Evolutionary conservation across 1,139 yeast species (phyloP).

Genomic region (Suhomyces coccinellae): DNA sequence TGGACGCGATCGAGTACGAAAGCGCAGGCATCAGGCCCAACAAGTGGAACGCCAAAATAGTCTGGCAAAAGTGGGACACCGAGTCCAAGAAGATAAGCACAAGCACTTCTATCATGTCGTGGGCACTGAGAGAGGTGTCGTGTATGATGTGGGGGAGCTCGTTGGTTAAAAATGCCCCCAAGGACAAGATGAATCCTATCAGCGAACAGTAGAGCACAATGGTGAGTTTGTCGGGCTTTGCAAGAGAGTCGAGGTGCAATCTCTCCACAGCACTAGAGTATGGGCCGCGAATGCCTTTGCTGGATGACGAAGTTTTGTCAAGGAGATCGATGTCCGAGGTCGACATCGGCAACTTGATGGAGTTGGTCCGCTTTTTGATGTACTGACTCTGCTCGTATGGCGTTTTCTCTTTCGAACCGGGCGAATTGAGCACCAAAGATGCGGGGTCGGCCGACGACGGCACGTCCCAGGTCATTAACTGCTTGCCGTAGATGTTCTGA

Average conservation of each 20-base stretch:
- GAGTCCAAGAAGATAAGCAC: slow-evolving; percentile 32
- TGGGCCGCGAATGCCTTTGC: slow-evolving; percentile 24
- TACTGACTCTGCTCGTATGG: background rate
- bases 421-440: slow-evolving; percentile 28
- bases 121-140: slow-evolving; percentile 5
- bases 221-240: slow-evolving; percentile 42
- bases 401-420: background rate
- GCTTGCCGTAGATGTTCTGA: slow-evolving; percentile 46
- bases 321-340: slow-evolving; percentile 35
- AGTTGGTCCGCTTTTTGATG: slow-evolving; percentile 29
- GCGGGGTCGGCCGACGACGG: slow-evolving; percentile 23
- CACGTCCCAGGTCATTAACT: slow-evolving; percentile 38
- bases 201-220: slow-evolving; percentile 40
- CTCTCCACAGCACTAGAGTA: slow-evolving; percentile 21
- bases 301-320: slow-evolving; percentile 18
- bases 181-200: slow-evolving; percentile 35
- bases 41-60: slow-evolving; percentile 38
- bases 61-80: slow-evolving; percentile 38
- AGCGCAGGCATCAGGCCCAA: slow-evolving; percentile 43
- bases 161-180: slow-evolving; percentile 32
- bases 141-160: slow-evolving; percentile 27
- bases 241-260: slow-evolving; percentile 18
- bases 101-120: slow-evolving; percentile 17
- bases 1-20: slow-evolving; percentile 43
- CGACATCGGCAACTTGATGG: slow-evolving; percentile 34